Percentiles rank a stretch among this genome's conserved stretches.
Evolutionary conservation across 306 rosid genomes (phyloP).

Genomic region (Datisca glomerata): DNA sequence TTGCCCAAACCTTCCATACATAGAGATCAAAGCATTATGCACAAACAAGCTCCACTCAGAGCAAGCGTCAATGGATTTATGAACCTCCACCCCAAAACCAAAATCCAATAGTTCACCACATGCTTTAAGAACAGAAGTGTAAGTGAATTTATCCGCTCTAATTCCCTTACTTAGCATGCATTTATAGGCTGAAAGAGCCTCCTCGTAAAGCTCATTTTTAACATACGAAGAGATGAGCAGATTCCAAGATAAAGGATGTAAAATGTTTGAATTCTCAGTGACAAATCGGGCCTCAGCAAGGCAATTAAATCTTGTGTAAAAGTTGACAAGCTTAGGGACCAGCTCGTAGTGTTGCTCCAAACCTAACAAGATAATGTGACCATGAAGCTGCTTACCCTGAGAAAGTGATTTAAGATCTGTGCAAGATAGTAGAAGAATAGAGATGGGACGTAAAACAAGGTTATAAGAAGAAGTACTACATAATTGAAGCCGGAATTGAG

Average conservation of each 20-base stretch:
- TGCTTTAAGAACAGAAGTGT: conserved; percentile 75
- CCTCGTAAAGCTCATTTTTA: conserved; percentile 32
- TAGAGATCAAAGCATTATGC: conserved; percentile 66
- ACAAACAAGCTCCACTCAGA: conserved; percentile 55
- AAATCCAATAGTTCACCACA: conserved; percentile 58
- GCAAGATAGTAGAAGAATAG: conserved; percentile 48
- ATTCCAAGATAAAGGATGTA: conserved; percentile 73
- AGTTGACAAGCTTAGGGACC: conserved; percentile 54
- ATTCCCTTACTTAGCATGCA: conserved; percentile 45
- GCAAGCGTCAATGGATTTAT: conserved; percentile 37
- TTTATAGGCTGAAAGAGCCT: conserved; percentile 51
- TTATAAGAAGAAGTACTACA: conserved; percentile 24
- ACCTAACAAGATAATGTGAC: conserved; percentile 40
- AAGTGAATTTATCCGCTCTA: conserved; percentile 67
- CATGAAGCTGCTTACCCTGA: conserved; percentile 70
- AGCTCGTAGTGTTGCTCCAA: conserved; percentile 35
- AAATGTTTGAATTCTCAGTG: conserved; percentile 29
- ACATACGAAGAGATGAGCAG: conserved; percentile 51
- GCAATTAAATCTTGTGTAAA: conserved; percentile 38
- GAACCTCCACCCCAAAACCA: conserved; percentile 52
- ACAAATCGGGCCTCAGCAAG: conserved; percentile 41
- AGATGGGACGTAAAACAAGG: conserved; percentile 32
- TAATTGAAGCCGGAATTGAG: conserved; percentile 28
- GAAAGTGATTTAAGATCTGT: conserved; percentile 24
- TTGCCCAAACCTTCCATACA: conserved; percentile 78